These are phyloP conservation scores for Castanospermum australe DNA, from an alignment of 306 rosid genomes.

Conservation along the genomic window DNA sequence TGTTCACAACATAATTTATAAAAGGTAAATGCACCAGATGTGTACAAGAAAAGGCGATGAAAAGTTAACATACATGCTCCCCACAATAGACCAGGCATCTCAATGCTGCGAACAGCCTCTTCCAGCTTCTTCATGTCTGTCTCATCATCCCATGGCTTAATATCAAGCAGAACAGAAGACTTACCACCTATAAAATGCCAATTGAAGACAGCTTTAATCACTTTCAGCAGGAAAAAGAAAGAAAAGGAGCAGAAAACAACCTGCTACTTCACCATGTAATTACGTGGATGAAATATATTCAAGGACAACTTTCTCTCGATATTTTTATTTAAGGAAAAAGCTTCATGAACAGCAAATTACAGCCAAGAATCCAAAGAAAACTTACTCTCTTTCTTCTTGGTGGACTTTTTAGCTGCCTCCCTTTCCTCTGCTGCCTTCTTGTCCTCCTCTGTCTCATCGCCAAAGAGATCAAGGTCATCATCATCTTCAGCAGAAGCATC, in stretches of 20 bases:
- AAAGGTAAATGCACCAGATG: neutral
- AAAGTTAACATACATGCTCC: slow-evolving; percentile 74
- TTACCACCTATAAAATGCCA: slow-evolving; percentile 64
- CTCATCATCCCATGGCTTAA: slow-evolving; percentile 97
- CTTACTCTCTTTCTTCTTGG: slow-evolving; percentile 60
- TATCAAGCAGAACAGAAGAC: slow-evolving; percentile 82
- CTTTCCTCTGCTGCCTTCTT: slow-evolving; percentile 62
- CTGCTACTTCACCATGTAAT: neutral
- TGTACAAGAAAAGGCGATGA: neutral
- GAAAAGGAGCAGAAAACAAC: too few species aligned
- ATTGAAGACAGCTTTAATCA: neutral
- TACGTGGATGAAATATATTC: neutral
- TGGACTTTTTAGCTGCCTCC: slow-evolving; percentile 47
- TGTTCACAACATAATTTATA: neutral
- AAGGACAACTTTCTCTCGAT: neutral
- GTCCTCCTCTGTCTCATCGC: slow-evolving; percentile 61
- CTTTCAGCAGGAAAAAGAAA: neutral
- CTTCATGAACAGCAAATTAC: neutral
- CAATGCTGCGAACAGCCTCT: slow-evolving; percentile 76
- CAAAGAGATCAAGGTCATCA: slow-evolving; percentile 62
- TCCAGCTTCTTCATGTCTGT: slow-evolving; percentile 95
- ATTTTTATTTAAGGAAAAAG: neutral
- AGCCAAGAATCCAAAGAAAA: neutral
- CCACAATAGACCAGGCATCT: slow-evolving; percentile 80
- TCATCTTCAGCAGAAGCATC: slow-evolving; percentile 38